Conservation (phyloP, 2,329 filamentous ascomycete genomes). For the Exutisphaerella laricina region DNA sequence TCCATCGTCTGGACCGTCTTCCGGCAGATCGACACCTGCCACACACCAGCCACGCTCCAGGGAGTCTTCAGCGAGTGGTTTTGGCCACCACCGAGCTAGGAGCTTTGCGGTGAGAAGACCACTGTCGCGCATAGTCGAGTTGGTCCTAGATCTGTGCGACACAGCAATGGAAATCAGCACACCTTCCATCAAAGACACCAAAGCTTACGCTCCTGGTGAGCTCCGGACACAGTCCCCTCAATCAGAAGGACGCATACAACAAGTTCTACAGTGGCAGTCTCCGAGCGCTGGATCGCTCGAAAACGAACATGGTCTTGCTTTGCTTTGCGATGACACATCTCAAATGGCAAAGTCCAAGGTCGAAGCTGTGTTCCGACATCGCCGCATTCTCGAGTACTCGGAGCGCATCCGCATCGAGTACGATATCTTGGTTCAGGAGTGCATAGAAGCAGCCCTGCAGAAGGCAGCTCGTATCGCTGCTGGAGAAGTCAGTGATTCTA, state of each 20-base stretch:
- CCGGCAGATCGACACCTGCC: conserved; percentile 64
- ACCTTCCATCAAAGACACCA: conserved; percentile 81
- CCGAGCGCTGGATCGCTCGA: conserved; percentile 86
- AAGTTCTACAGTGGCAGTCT: conserved; percentile 95
- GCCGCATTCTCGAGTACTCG: conserved; percentile 89
- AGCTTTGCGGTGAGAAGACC: conserved; percentile 90
- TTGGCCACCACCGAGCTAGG: conserved; percentile 72
- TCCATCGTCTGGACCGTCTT: conserved; percentile 62
- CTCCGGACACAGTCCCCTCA: conserved; percentile 91
- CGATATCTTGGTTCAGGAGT: conserved; percentile 86
- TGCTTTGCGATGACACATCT: conserved; percentile 87
- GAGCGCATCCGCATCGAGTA: conserved; percentile 95
- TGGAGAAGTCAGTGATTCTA: conserved; percentile 75
- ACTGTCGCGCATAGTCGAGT: conserved; percentile 85
- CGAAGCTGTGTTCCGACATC: conserved; percentile 85
- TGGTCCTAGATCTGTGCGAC: conserved; percentile 91
- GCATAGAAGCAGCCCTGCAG: conserved; percentile 82
- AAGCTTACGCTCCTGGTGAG: conserved; percentile 62
- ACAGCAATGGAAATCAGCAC: conserved; percentile 93
- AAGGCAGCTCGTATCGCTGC: conserved; percentile 86
- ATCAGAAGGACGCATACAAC: conserved; percentile 88
- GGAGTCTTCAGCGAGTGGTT: conserved; percentile 59
- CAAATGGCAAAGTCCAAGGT: conserved; percentile 80
- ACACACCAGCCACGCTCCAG: conserved; percentile 61
- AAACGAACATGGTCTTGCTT: conserved; percentile 81